Base-by-base conservation (phyloP, 176 grass and related monocot species). In the Musa schizocarpa region DNA sequence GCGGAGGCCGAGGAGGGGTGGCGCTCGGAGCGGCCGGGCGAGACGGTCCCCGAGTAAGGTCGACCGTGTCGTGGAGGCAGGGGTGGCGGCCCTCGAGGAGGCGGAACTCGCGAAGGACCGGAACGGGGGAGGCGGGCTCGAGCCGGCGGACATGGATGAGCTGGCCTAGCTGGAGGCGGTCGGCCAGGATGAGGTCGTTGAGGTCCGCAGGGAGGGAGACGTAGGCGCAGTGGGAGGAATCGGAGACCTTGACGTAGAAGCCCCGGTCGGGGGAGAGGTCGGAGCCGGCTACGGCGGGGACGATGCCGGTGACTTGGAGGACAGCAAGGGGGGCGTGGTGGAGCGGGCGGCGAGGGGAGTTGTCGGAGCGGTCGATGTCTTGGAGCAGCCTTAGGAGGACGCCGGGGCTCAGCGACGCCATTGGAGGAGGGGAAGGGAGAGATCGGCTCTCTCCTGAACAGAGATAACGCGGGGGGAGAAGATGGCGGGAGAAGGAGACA, bases 161-260 rank as follows among this genome's bases (percentile, higher is more conserved):
- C 82, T 93, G 88, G 20, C 94, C 90, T 54, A 90, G 86, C 75
- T 90, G 93, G 81, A 96, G 93, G 76, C 89, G 83, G 71, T 92
- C 83, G 73, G 83, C 63, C 71, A 92, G 83, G 83, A 92, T 92
- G 74, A 96, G 85, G 52, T 96, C 81, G 53, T 90, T 88, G 67
- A 90, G 85, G 27, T 92, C 90, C 16, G 89, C 56, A 27, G 84
- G 81, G 54, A 92, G 87, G 56, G 93, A 96, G 79, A 96, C 90
- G 74, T 90, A 92, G 76, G 89, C 88, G 57, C 89, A 96, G 83
- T 87, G 77, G 17, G 85, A 55, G 14, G 90, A 83, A 50, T 96
- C 89, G 19, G 93, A 96, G 71, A 96, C 82, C 49, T 83, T 90
- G 84, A 98, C 86, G 82, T 87, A 93, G 88, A 98, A 93, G 65